Evolutionary conservation across 1,139 yeast genomes (phyloP).

Genomic region (Geotrichum citri-aurantii): DNA sequence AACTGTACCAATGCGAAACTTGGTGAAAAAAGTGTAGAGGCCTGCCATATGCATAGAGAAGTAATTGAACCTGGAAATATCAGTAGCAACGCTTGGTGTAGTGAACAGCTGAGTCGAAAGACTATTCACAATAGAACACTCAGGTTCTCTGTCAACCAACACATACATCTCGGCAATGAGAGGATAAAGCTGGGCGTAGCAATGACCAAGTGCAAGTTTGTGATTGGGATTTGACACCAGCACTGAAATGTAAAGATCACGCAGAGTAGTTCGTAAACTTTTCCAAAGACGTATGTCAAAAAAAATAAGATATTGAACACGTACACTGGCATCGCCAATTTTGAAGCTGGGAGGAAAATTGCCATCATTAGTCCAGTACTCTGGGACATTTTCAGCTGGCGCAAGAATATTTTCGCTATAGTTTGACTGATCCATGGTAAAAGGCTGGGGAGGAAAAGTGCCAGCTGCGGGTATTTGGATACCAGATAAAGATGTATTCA

Average conservation of each 20-base stretch:
- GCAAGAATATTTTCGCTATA: constrained; percentile 36
- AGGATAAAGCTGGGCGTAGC: constrained; percentile 80
- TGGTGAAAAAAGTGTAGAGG: constrained; percentile 59
- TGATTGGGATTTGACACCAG: constrained; percentile 60
- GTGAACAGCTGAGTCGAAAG: constrained; percentile 85
- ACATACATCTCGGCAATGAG: constrained; percentile 69
- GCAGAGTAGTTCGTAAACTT: constrained; percentile 52
- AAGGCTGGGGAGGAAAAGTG: constrained; percentile 17
- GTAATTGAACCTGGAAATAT: constrained; percentile 65
- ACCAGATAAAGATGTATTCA: constrained; percentile 31
- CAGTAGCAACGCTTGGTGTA: constrained; percentile 71
- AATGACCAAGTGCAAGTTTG: constrained; percentile 60
- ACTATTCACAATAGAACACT: constrained; percentile 64
- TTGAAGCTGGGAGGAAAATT: constrained; percentile 8
- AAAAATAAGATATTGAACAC: constrained; percentile 69
- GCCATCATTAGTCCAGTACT: constrained; percentile 38
- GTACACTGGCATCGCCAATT: constrained; percentile 33
- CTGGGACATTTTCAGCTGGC: constrained; percentile 44
- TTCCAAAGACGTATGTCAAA: constrained; percentile 74
- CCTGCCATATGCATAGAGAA: constrained; percentile 61
- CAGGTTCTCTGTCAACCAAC: constrained; percentile 74
- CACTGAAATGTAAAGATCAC: constrained; percentile 64
- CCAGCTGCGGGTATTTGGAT: constrained; percentile 24
- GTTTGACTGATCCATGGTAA: constrained; percentile 4
- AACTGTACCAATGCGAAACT: constrained; percentile 49